Percentiles rank a stretch among this genome's conserved stretches.
phyloP scores from a whole-genome alignment of 108 stramenopile genomes.

The Cyclotella kingstonii region DNA sequence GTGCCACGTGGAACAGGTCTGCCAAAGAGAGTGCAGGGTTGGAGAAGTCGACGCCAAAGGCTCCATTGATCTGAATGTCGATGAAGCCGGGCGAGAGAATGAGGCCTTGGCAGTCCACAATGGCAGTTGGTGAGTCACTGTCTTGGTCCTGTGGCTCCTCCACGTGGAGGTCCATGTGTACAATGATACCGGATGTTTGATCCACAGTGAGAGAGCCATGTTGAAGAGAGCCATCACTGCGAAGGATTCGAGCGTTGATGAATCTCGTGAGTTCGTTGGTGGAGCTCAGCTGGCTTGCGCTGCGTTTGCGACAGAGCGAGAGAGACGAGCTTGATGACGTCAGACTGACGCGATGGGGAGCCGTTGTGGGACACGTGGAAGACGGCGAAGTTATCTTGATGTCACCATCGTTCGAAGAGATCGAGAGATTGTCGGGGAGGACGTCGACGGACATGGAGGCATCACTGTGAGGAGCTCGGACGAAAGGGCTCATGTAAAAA shows the following conservation, averaged over 20 bases:
- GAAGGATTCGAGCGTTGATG: conserved; percentile 33
- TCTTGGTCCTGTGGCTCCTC: background rate
- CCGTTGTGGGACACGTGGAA: too few relatives aligned
- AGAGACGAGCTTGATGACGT: conserved; percentile 9
- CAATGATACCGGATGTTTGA: conserved; percentile 18
- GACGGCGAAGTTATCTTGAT: too few relatives aligned
- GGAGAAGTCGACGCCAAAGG: conserved; percentile 53
- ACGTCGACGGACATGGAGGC: too few relatives aligned
- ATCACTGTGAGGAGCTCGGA: too few relatives aligned
- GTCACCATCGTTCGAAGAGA: too few relatives aligned
- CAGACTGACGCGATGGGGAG: conserved; percentile 22
- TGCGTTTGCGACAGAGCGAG: conserved; percentile 6
- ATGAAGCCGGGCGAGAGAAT: conserved; percentile 57
- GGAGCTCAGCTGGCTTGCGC: conserved; percentile 9
- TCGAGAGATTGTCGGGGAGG: too few relatives aligned
- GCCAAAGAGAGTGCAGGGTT: conserved; percentile 6
- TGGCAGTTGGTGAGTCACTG: background rate
- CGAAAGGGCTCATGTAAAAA: too few relatives aligned
- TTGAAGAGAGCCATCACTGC: conserved; percentile 21
- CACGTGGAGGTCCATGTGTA: background rate
- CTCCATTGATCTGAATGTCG: conserved; percentile 60
- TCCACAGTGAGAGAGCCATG: conserved; percentile 25
- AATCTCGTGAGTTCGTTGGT: conserved; percentile 7
- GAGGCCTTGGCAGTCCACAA: conserved; percentile 36
- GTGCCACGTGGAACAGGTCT: conserved; percentile 23